Conservation (phyloP, 176 grass and related monocot species). For the Oryza officinalis region DNA sequence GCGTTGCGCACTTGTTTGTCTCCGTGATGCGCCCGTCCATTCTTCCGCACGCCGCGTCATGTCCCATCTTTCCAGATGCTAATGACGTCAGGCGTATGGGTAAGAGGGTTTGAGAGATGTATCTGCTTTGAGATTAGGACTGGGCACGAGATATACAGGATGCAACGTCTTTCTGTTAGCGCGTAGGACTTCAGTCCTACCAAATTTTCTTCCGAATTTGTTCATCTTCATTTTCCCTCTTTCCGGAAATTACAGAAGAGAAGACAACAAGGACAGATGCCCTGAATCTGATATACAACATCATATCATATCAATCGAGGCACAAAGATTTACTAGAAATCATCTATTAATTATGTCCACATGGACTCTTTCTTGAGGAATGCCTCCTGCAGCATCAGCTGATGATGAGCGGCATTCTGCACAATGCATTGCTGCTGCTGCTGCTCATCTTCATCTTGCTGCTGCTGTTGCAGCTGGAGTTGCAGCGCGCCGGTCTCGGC, state of each 20-base stretch:
- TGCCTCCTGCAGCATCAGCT: conserved; percentile 47
- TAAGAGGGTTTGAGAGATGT: too few relatives aligned
- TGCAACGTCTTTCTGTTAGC: too few relatives aligned
- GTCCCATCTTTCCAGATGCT: too few relatives aligned
- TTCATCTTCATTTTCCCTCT: conserved; percentile 15
- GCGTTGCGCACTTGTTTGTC: too few relatives aligned
- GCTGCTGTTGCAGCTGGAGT: background rate
- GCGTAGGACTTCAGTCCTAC: too few relatives aligned
- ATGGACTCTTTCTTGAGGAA: conserved; percentile 68
- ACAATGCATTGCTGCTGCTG: background rate
- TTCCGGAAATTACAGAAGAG: conserved; percentile 30
- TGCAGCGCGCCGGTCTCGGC: conserved; percentile 31
- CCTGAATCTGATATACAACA: background rate
- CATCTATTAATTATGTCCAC: conserved; percentile 41
- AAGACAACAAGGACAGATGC: background rate
- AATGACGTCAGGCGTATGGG: too few relatives aligned
- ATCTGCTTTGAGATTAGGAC: too few relatives aligned
- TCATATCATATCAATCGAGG: background rate
- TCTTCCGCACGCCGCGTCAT: too few relatives aligned
- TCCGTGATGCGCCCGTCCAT: too few relatives aligned
- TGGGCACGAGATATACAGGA: too few relatives aligned
- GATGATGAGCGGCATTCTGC: background rate
- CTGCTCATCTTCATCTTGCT: background rate
- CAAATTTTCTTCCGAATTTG: too few relatives aligned
- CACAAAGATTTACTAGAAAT: background rate